These are phyloP conservation scores for Komagataella populi DNA, from an alignment of 805 yeast species.

Conservation along the genomic window DNA sequence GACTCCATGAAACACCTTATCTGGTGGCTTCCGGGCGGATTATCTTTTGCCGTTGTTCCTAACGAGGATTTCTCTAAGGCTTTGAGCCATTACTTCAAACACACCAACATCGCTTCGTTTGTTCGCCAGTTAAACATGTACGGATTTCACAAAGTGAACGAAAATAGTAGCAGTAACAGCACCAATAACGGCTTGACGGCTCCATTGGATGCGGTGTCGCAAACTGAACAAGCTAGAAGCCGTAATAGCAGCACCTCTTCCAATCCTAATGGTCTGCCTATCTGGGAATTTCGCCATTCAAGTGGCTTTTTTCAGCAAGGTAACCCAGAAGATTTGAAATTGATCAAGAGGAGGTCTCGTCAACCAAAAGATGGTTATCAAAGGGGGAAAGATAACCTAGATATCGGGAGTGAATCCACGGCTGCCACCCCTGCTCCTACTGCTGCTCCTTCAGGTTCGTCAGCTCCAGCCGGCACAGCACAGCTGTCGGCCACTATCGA, in stretches of 20 bases:
- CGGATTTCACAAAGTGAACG: constrained; percentile 66
- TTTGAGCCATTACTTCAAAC: constrained; percentile 55
- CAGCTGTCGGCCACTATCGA: neutral
- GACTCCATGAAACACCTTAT: constrained; percentile 56
- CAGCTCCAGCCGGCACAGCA: neutral
- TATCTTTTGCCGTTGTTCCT: constrained; percentile 66
- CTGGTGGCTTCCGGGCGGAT: constrained; percentile 66
- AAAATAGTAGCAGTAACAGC: constrained; percentile 13
- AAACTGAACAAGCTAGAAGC: constrained; percentile 4
- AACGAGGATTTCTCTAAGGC: constrained; percentile 80
- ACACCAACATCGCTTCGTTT: constrained; percentile 68
- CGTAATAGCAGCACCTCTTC: constrained; percentile 11
- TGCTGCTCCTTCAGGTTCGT: neutral
- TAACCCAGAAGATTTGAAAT: constrained; percentile 56
- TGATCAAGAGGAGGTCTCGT: constrained; percentile 64
- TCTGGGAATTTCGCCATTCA: constrained; percentile 86
- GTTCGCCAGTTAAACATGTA: constrained; percentile 74
- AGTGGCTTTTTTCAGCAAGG: constrained; percentile 72
- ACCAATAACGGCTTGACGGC: neutral
- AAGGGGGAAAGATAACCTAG: neutral
- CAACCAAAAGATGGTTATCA: constrained; percentile 1
- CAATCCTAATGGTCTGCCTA: constrained; percentile 5
- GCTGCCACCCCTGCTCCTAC: neutral
- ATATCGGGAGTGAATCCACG: neutral
- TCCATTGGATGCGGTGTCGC: neutral